Evolutionary conservation across 169 alveolate species (phyloP).

Genomic region (Babesia divergens): DNA sequence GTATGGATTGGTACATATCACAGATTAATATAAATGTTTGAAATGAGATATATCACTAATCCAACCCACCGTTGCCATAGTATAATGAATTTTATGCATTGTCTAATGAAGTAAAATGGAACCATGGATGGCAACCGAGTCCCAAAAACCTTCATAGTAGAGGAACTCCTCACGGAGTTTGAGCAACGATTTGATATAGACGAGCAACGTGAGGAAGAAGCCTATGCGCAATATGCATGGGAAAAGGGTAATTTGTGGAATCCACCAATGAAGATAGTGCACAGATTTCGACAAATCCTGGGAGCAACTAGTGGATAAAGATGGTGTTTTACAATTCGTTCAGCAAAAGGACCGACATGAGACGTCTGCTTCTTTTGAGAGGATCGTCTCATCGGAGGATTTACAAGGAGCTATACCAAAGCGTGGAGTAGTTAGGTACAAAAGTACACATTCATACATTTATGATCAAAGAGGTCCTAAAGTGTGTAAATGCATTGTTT

Average conservation of each 20-base stretch:
- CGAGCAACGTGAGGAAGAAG: conserved; percentile 64
- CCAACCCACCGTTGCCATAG: no score
- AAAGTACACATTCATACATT: not conserved
- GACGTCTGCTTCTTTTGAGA: conserved; percentile 17
- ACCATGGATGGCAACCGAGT: conserved; percentile 12
- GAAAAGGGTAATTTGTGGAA: conserved; percentile 63
- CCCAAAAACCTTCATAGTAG: conserved; percentile 26
- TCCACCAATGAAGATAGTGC: not conserved
- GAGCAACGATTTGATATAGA: conserved; percentile 47
- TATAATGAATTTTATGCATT: no score
- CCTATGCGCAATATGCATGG: conserved; percentile 75
- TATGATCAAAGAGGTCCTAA: not conserved
- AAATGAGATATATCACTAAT: no score
- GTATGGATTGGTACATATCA: no score
- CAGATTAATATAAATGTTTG: no score
- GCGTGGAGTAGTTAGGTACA: conserved; percentile 73
- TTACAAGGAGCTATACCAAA: conserved; percentile 41
- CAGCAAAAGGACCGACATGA: conserved; percentile 50
- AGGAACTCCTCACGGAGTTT: conserved; percentile 53
- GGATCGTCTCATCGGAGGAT: not conserved
- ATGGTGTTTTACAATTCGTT: conserved; percentile 71
- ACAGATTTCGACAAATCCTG: conserved; percentile 75
- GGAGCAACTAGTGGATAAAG: conserved; percentile 76
- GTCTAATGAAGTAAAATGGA: not conserved
- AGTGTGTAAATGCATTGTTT: not conserved